These are phyloP conservation scores for Amphirosellinia nigrospora DNA, from an alignment of 495 filamentous ascomycete species.

Conservation along the genomic window DNA sequence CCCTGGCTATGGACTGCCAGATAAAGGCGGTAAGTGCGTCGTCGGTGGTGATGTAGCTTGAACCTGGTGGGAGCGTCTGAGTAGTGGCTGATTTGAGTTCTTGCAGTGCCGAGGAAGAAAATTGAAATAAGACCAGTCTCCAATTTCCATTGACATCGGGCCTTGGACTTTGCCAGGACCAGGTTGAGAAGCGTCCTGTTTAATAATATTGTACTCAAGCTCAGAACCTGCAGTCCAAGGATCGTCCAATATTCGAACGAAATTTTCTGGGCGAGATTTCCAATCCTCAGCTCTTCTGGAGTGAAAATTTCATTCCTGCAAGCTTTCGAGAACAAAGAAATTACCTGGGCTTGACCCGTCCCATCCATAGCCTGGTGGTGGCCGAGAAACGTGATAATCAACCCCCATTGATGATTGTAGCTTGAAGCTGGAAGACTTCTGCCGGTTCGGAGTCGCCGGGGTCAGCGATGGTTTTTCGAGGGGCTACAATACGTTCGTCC, in stretches of 20 bases:
- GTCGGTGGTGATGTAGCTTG: conserved; percentile 49
- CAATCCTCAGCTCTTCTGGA: conserved; percentile 48
- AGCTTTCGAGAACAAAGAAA: conserved; percentile 59
- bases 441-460: conserved; percentile 23
- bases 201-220: conserved; percentile 17
- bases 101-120: background rate
- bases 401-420: conserved; percentile 57
- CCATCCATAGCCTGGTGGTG: conserved; percentile 62
- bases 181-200: background rate
- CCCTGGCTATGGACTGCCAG: conserved; percentile 57
- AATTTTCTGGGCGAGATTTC: conserved; percentile 42
- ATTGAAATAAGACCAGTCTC: conserved; percentile 6
- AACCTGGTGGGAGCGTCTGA: conserved; percentile 11
- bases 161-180: background rate
- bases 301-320: conserved; percentile 55
- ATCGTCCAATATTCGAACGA: background rate
- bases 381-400: conserved; percentile 54
- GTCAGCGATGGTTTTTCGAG: background rate
- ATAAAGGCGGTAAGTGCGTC: conserved; percentile 60
- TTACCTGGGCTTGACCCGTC: conserved; percentile 57
- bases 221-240: background rate
- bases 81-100: background rate
- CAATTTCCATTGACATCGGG: background rate
- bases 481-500: conserved; percentile 5
- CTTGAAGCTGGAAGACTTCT: conserved; percentile 58